A percentile compares a stretch with the other conserved stretches of the same genome.
Evolutionary conservation across 2,329 filamentous ascomycete species (phyloP).

Genomic region (Hymenoscyphus linearis): DNA sequence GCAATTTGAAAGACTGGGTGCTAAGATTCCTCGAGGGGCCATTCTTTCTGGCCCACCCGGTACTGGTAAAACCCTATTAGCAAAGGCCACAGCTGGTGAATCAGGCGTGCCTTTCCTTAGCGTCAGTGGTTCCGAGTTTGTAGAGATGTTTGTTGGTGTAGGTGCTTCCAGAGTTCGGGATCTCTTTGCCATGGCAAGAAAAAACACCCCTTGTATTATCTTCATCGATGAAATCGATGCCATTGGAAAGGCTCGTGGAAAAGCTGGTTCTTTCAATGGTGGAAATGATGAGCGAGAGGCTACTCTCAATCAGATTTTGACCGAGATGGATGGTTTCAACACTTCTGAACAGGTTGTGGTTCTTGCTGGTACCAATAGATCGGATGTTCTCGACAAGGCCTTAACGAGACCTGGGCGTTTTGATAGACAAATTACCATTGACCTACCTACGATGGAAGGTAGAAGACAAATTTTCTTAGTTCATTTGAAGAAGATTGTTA

Average conservation of each 20-base stretch:
- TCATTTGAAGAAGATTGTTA: slow-evolving; percentile 91
- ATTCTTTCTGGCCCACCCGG: slow-evolving; percentile 96
- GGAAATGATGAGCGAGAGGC: slow-evolving; percentile 97
- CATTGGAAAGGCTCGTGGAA: slow-evolving; percentile 84
- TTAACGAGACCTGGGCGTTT: slow-evolving; percentile 96
- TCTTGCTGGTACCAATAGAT: slow-evolving; percentile 91
- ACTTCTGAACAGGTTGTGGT: slow-evolving; percentile 95
- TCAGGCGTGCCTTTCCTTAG: slow-evolving; percentile 97
- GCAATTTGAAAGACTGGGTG: slow-evolving; percentile 87
- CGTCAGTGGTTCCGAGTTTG: slow-evolving; percentile 96
- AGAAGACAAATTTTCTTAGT: slow-evolving; percentile 95
- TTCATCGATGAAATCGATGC: slow-evolving; percentile 99
- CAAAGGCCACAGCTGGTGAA: slow-evolving; percentile 96
- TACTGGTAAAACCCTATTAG: slow-evolving; percentile 95
- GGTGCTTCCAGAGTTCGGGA: slow-evolving; percentile 93
- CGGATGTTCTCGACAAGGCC: slow-evolving; percentile 90
- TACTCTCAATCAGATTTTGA: slow-evolving; percentile 96
- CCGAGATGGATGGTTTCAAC: slow-evolving; percentile 99
- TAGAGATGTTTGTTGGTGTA: slow-evolving; percentile 99
- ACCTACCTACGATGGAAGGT: slow-evolving; percentile 93
- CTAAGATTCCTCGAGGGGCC: slow-evolving; percentile 94
- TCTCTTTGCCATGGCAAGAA: slow-evolving; percentile 87
- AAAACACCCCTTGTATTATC: slow-evolving; percentile 96
- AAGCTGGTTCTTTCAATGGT: slow-evolving; percentile 71
- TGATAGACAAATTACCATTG: slow-evolving; percentile 92